Evolutionary conservation across 2,329 filamentous ascomycete genomes (phyloP).

Genomic region (Dryadomyces quercivorus): DNA sequence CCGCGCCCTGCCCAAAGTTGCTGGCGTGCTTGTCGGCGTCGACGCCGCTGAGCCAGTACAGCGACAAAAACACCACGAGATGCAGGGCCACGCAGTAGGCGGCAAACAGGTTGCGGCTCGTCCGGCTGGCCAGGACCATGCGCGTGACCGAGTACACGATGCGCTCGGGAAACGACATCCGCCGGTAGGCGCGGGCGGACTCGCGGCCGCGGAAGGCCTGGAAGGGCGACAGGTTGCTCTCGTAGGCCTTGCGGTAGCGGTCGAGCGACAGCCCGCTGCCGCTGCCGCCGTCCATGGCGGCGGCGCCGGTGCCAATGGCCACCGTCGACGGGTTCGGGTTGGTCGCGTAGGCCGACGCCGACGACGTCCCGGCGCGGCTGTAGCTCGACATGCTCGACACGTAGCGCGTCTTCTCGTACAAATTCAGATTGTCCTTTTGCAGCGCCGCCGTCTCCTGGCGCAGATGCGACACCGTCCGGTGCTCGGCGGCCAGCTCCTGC

Average conservation of each 20-base stretch:
- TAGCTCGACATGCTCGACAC: conserved; percentile 89
- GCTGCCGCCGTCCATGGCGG: conserved; percentile 27
- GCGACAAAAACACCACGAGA: conserved; percentile 70
- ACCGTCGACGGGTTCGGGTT: conserved; percentile 69
- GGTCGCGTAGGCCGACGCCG: conserved; percentile 49
- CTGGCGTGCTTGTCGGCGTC: conserved; percentile 52
- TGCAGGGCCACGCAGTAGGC: conserved; percentile 84
- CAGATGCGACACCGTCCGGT: conserved; percentile 71
- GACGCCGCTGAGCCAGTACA: conserved; percentile 70
- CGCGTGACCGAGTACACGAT: conserved; percentile 83
- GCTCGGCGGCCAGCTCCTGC: conserved; percentile 73
- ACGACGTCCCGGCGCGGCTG: conserved; percentile 53
- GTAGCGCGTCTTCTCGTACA: conserved; percentile 97
- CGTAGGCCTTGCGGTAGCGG: conserved; percentile 83
- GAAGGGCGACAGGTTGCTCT: conserved; percentile 90
- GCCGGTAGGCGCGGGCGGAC: conserved; percentile 76
- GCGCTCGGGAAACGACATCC: conserved; percentile 85
- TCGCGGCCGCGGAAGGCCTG: conserved; percentile 92
- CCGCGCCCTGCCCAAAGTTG: conserved; percentile 37
- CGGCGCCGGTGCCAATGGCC: conserved; percentile 29
- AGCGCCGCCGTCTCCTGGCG: conserved; percentile 83
- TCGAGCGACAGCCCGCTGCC: conserved; percentile 56
- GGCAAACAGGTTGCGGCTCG: conserved; percentile 87
- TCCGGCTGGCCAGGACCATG: conserved; percentile 79
- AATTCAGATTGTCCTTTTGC: conserved; percentile 88